These are phyloP conservation scores for Brassica rapa DNA, from an alignment of 345 rosid species.

Conservation along the genomic window DNA sequence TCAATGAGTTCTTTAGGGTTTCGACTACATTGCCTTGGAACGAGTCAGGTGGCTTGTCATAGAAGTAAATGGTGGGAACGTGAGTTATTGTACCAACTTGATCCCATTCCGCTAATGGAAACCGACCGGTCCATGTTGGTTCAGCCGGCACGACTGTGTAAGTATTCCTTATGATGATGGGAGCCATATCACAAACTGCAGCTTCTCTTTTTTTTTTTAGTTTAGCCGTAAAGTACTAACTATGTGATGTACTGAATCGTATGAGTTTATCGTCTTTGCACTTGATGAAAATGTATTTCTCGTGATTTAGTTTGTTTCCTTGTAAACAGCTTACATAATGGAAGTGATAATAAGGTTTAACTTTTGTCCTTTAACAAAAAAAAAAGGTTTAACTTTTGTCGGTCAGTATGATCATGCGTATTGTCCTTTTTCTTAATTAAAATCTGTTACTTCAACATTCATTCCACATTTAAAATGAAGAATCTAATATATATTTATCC, in stretches of 20 bases:
- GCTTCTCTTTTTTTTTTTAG: neutral
- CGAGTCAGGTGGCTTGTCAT: constrained; percentile 37
- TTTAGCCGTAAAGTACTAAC: neutral
- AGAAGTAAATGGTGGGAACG: constrained; percentile 66
- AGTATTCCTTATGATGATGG: neutral
- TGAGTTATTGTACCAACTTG: constrained; percentile 59
- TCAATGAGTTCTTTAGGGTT: constrained; percentile 46
- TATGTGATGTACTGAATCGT: neutral
- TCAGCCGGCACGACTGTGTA: constrained; percentile 46
- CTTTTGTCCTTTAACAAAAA: neutral
- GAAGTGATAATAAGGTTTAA: constrained; percentile 26
- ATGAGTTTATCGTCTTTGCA: neutral
- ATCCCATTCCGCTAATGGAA: constrained; percentile 56
- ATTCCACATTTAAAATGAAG: neutral
- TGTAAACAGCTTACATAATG: constrained; percentile 21
- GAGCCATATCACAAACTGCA: constrained; percentile 19
- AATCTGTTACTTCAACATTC: neutral
- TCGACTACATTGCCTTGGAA: constrained; percentile 37
- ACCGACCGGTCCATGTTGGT: constrained; percentile 47
- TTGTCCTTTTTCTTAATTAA: constrained; percentile 8
- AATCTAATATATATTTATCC: no score
- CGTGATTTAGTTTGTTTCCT: constrained; percentile 43
- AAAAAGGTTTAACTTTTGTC: constrained; percentile 1
- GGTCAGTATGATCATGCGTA: constrained; percentile 30
- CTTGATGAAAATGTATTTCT: constrained; percentile 12